Conservation (phyloP, 2,329 filamentous ascomycete genomes). For the Polytolypa hystricis region DNA sequence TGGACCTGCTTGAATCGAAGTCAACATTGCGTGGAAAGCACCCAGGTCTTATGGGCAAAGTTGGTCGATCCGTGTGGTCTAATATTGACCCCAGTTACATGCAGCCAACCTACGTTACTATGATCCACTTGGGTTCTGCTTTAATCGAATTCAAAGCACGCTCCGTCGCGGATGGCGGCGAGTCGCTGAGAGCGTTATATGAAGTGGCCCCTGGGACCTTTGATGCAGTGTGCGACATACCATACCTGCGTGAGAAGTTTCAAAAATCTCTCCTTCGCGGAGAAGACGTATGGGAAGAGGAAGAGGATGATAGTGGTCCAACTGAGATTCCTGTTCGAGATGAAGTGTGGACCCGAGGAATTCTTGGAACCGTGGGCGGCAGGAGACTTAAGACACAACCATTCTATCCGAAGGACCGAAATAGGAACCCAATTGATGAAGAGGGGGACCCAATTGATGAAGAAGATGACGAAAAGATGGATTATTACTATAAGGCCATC, state of each 20-base stretch:
- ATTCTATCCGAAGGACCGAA: too few relatives aligned
- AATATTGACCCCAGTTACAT: conserved; percentile 29
- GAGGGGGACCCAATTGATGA: too few relatives aligned
- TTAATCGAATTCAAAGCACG: conserved; percentile 26
- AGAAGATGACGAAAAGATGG: too few relatives aligned
- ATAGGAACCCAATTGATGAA: too few relatives aligned
- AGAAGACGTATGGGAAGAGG: conserved; percentile 14
- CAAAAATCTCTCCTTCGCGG: conserved; percentile 30
- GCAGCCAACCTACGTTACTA: conserved; percentile 34
- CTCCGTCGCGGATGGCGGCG: conserved; percentile 24
- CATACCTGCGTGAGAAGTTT: conserved; percentile 29
- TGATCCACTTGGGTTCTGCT: conserved; percentile 33
- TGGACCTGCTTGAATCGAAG: conserved; percentile 24
- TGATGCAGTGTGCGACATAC: conserved; percentile 26
- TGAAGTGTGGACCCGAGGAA: conserved; percentile 26
- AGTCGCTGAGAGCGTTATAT: conserved; percentile 20
- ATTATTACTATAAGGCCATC: too few relatives aligned
- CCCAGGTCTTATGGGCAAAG: conserved; percentile 21
- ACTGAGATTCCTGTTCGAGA: conserved; percentile 2
- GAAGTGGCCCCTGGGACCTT: conserved; percentile 26
- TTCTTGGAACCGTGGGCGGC: conserved; percentile 20
- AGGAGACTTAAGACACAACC: conserved; percentile 8
- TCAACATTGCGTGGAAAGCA: conserved; percentile 10
- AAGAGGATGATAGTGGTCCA: conserved; percentile 14
- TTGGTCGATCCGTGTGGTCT: conserved; percentile 23